Conservation (phyloP, 2,329 filamentous ascomycete species). For the Chaetoscypha palmicola region DNA sequence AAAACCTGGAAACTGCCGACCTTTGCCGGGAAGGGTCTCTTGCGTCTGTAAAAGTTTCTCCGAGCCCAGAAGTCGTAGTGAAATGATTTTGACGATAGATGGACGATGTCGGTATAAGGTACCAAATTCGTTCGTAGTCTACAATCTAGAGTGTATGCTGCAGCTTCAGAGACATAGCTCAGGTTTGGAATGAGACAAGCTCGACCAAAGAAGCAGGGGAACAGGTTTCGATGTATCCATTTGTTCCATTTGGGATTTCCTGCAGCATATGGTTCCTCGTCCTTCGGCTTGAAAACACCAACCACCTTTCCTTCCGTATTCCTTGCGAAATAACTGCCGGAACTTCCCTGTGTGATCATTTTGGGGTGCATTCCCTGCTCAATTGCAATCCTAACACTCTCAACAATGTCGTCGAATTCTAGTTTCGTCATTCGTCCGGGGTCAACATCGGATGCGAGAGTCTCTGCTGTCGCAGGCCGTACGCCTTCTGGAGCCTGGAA, state of each 20-base stretch:
- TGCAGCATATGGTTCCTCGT: conserved; percentile 95
- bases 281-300: conserved; percentile 97
- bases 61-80: conserved; percentile 98
- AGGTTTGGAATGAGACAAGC: conserved; percentile 94
- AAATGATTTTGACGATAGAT: conserved; percentile 91
- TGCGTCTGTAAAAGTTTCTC: conserved; percentile 78
- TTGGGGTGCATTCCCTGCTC: conserved; percentile 86
- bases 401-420: conserved; percentile 82
- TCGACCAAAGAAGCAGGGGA: conserved; percentile 93
- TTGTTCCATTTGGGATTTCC: conserved; percentile 99
- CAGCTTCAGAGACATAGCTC: conserved; percentile 95
- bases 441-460: conserved; percentile 53
- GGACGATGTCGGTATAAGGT: conserved; percentile 92
- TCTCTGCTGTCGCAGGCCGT: conserved; percentile 69
- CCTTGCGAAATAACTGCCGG: conserved; percentile 94
- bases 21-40: conserved; percentile 80
- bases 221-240: conserved; percentile 96
- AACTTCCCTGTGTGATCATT: conserved; percentile 95
- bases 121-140: conserved; percentile 88
- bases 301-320: conserved; percentile 90
- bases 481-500: conserved; percentile 90
- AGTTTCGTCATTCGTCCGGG: conserved; percentile 65
- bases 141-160: conserved; percentile 88
- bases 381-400: conserved; percentile 86
- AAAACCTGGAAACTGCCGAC: conserved; percentile 97